Base-by-base conservation (phyloP, 352 stramenopile species). In the Albugo laibachii region DNA sequence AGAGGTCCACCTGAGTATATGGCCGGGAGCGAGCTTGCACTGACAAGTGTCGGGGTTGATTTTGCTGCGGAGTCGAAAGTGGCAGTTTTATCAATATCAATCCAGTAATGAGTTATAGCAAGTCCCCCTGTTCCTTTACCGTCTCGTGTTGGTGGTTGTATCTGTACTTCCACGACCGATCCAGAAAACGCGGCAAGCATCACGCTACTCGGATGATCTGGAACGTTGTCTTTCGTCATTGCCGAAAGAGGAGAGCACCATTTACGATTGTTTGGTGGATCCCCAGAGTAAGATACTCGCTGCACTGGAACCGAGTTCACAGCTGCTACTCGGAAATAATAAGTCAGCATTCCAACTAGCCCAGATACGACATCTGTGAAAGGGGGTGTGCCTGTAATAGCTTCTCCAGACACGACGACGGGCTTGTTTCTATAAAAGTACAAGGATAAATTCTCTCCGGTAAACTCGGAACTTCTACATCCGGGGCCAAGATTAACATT, bases 291-390 rank as follows among this genome's bases (percentile, higher is more conserved):
- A 19, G 88, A 64, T 43, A 96, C 76, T 45, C 69, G 55, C 60
- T 96, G 86, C 13, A 80, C 60, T 1, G 67, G 66, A 19, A 97
- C 81, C 10, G 69, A 80, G 61, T 97, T 97, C 11, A 80, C 56
- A 13, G 89, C 89, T 2, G 86, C 80, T 20, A 98, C 74, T 4
- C 89, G 72, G 1, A 97, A 75, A 59, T 88, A 95, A 59, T 97
- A 97, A 16, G 65, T 71, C 45, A 65, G 82, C 15, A 50, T 57
- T 4, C 66, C 52, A 10, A 54, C 55, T 36, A 97, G 69, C 13
- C 58, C 57, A 6, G 73, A 55, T 48, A 96, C 84, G 14, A 87
- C 48, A 34, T 82, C 82, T 12, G 61, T 64, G 53, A 80, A 95
- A 5, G 85, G 85, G 12, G 80, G 83, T 0, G 80, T 71, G 18